Evolutionary conservation across 2,329 filamentous ascomycete genomes (phyloP), one percentile per base, ranked within the genome.

Genomic region (Claviceps fusiformis): DNA sequence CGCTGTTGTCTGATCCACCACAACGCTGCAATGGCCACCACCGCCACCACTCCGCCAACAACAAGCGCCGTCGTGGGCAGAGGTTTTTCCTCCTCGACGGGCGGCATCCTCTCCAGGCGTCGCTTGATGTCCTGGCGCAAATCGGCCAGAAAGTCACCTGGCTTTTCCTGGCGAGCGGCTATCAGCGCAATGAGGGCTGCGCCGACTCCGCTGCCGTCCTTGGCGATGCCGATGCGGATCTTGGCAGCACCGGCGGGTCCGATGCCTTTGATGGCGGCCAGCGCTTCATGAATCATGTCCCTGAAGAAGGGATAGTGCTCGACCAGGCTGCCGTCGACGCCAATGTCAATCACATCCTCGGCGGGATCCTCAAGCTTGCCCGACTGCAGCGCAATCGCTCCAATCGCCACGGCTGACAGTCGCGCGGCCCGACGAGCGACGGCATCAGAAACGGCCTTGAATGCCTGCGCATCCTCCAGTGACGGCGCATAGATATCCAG

Each of bases 221-320:
- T 96, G 59, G 93, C 93, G 65, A 97, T 93, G 27, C 92, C 93
- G 64, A 98, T 96, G 56, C 89, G 80, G 60, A 98, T 87, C 71
- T 84, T 87, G 72, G 87, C 86, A 60, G 95, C 90, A 11, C 91
- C 90, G 56, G 79, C 75, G 49, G 76, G 73, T 5, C 92, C 92
- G 63, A 97, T 87, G 58, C 86, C 82, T 17, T 89, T 79, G 54
- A 95, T 82, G 55, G 81, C 82, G 52, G 83, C 75, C 57, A 97
- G 76, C 7, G 88, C 88, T 66, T 95, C 87, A 59, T 91, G 81
- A 59, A 97, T 86, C 75, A 93, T 87, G 55, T 87, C 85, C 60
- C 93, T 84, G 72, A 96, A 98, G 65, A 84, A 85, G 9, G 93
- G 93, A 70, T 97, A 97, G 73, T 95, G 93, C 71, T 97, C 93